Percentiles rank a stretch among this genome's conserved stretches.
phyloP scores from a whole-genome alignment of 1,284 basidiomycete species.

The Malassezia pachydermatis region DNA sequence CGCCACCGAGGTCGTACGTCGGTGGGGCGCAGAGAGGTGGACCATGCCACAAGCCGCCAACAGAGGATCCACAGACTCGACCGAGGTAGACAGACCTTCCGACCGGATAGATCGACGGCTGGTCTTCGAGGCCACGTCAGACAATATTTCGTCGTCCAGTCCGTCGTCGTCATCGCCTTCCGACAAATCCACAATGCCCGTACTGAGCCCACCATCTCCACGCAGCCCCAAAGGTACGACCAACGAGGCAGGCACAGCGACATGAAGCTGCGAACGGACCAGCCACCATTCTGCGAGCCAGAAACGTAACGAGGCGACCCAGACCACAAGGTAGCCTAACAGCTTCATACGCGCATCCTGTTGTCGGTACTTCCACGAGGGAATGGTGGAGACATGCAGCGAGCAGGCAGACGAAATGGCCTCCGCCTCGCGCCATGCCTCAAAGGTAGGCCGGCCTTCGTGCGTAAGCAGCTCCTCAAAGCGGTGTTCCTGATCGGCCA shows the following conservation, averaged over 20 bases:
- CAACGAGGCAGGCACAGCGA: conserved; percentile 8
- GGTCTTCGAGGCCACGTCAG: background rate
- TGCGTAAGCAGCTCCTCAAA: conserved; percentile 3
- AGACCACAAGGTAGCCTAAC: conserved; percentile 8
- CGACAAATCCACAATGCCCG: conserved; percentile 13
- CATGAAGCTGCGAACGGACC: conserved; percentile 14
- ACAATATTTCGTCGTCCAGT: background rate
- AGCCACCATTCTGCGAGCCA: conserved; percentile 20
- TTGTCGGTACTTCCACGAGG: conserved; percentile 6
- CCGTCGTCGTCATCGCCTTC: background rate
- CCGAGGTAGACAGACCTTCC: background rate
- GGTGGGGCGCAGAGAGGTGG: background rate
- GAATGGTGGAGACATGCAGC: background rate
- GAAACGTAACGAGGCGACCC: conserved; percentile 6
- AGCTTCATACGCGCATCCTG: conserved; percentile 11
- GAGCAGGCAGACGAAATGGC: background rate
- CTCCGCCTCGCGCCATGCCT: conserved; percentile 11
- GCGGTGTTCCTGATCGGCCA: conserved; percentile 15
- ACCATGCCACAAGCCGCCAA: conserved; percentile 11
- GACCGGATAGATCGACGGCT: background rate
- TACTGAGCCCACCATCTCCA: conserved; percentile 14
- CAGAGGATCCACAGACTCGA: conserved; percentile 6
- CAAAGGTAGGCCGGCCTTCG: conserved; percentile 2
- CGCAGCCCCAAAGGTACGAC: conserved; percentile 12
- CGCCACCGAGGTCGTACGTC: background rate